Base-by-base conservation (phyloP, 2,329 filamentous ascomycete genomes). In the Fusarium virguliforme region DNA sequence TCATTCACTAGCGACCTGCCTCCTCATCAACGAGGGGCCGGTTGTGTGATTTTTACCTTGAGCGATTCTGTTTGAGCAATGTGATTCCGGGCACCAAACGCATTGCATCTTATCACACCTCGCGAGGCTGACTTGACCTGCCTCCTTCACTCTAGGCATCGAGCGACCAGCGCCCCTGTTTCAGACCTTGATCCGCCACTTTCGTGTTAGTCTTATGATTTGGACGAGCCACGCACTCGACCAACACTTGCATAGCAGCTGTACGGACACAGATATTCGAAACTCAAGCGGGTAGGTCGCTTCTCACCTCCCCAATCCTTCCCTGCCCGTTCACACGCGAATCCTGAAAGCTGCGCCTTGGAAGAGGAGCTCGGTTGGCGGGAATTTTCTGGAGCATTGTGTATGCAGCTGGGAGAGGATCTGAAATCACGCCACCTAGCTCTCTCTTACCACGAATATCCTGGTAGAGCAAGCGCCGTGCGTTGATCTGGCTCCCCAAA, bases 401-500 rank as follows among this genome's bases (percentile, higher is more conserved):
- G 66, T 54, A 53, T 64, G 62, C 54, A 72, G 58, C 50, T 72
- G 67, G 66, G 62, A 61, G 55, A 67, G 65, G 69, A 71, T 72
- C 62, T 72, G 57, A 54, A 71, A 74, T 73, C 73, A 75, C 64
- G 73, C 73, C 73, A 75, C 69, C 60, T 65, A 54, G 60, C 59
- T 58, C 60, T 28, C 63, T 61, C 40, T 53, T 58, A 61, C 71
- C 71, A 70, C 66, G 68, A 74, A 66, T 28, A 75, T 75, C 73
- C 73, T 24, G 55, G 73, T 35, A 75, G 58, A 65, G 63, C 32
- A 64, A 57, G 55, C 56, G 46, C 60, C 43, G 61, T 67, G 30
- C 61, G 58, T 57, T 62, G 62, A 66, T 40, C 62, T 64, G 55
- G 58, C 70, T 64, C 58, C 54, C 57, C 32, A 64, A 64, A 50